Evolutionary conservation across 306 rosid species (phyloP).

Genomic region (Medicago ruthenica): DNA sequence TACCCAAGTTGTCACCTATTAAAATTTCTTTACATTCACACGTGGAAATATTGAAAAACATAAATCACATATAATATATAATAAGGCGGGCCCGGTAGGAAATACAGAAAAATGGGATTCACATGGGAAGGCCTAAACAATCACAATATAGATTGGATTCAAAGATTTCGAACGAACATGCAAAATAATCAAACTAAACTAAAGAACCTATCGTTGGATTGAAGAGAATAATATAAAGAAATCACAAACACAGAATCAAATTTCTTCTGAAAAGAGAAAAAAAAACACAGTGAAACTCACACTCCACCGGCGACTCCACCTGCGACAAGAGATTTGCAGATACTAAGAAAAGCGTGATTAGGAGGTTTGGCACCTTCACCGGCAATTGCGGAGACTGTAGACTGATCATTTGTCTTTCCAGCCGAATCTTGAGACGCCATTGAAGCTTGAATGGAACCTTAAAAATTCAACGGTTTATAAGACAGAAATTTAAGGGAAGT

Average conservation of each 20-base stretch:
- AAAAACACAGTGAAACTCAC: conserved; percentile 47
- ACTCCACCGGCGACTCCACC: conserved; percentile 85
- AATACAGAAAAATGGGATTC: too few species aligned
- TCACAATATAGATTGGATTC: not conserved
- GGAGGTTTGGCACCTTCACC: conserved; percentile 59
- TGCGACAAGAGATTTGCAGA: conserved; percentile 71
- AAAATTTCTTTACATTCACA: too few species aligned
- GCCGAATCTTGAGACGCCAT: conserved; percentile 62
- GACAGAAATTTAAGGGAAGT: not conserved
- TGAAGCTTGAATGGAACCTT: conserved; percentile 3
- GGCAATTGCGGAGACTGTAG: not conserved
- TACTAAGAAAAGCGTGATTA: conserved; percentile 49
- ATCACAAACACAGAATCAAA: too few species aligned
- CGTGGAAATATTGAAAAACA: too few species aligned
- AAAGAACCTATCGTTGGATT: not conserved
- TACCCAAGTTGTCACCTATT: too few species aligned
- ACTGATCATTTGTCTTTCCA: conserved; percentile 30
- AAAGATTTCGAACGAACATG: too few species aligned
- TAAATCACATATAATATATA: too few species aligned
- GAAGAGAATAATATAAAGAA: too few species aligned
- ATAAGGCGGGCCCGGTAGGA: too few species aligned
- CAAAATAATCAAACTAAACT: too few species aligned
- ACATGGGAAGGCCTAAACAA: too few species aligned
- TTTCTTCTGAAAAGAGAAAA: not conserved
- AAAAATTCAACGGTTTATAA: too few species aligned